Evolutionary conservation across 805 yeast genomes (phyloP), one percentile per base, ranked within the genome.

Genomic region (Candida boleticola): DNA sequence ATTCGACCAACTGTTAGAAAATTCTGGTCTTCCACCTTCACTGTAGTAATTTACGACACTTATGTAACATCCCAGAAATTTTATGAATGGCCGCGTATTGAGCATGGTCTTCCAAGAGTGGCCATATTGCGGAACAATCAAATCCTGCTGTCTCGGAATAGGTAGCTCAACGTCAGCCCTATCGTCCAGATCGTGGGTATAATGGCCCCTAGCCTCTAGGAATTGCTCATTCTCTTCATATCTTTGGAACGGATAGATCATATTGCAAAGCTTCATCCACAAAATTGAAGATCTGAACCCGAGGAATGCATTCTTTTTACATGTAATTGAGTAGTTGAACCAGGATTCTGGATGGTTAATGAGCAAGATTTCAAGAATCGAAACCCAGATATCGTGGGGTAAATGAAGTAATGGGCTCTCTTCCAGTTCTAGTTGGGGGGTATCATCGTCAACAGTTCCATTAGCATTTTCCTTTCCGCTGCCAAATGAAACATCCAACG

Each of bases 1-100:
- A 46, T 80, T 79, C 34, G 74, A 62, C 84, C 93, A 80, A 4
- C 85, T 74, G 23, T 71, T 69, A 1, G 86, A 77, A 35, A 82
- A 77, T 49, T 79, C 86, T 6, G 80, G 75, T 39, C 82, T 74
- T 2, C 86, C 83, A 29, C 97, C 97, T 54, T 86, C 89, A 41
- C 95, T 76, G 50, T 85, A 77, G 61, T 89, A 90, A 46, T 85
- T 85, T 39, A 90, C 86, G 16, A 83, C 85, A 52, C 95, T 82
- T 18, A 92, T 85, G 53, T 92, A 92, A 16, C 89, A 74, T 1
- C 99, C 99, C 41, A 80, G 71, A 58, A 79, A 87, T 54, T 92
- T 84, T 26, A 90, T 53, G 52, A 83, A 84, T 0, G 97, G 97
- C 30, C 96, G 66, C 29, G 76, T 74, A 33, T 61, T 53, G 32